phyloP scores from a whole-genome alignment of 1,284 basidiomycete genomes.

The Melampsora larici-populina region DNA sequence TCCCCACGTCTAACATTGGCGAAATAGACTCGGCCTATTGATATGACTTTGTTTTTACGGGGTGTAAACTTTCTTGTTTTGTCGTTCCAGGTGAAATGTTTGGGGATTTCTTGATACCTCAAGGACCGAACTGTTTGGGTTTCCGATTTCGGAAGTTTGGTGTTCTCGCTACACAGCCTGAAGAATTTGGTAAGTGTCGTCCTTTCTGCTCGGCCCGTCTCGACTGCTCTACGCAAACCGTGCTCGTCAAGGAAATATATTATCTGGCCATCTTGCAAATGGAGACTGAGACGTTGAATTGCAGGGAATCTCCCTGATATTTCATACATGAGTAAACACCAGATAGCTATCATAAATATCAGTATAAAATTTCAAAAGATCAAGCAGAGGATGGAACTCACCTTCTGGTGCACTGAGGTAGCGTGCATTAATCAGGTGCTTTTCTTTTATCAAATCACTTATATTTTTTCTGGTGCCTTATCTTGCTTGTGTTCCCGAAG shows the following conservation, averaged over 20 bases:
- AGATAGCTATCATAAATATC: neutral
- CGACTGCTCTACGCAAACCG: no score
- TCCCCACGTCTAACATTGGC: slow-evolving; percentile 54
- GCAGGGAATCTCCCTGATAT: neutral
- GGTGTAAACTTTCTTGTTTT: slow-evolving; percentile 45
- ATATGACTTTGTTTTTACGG: slow-evolving; percentile 47
- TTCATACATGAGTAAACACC: neutral
- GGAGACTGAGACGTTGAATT: neutral
- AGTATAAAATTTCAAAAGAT: neutral
- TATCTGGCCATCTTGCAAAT: no score
- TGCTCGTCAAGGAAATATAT: no score
- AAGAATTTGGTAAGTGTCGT: no score
- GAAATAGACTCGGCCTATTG: slow-evolving; percentile 56
- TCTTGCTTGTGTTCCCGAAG: no score
- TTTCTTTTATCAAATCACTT: no score
- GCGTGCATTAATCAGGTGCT: no score
- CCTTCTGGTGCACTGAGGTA: no score
- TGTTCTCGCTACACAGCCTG: neutral
- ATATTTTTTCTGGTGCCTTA: no score
- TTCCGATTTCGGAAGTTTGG: neutral
- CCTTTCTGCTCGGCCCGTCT: no score
- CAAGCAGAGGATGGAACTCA: no score
- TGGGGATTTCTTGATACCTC: slow-evolving; percentile 8
- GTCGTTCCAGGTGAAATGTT: slow-evolving; percentile 8
- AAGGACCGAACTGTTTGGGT: neutral